These are phyloP conservation scores for Aspergillus sp. DNA, from an alignment of 2,329 filamentous ascomycete genomes.

Conservation along the genomic window DNA sequence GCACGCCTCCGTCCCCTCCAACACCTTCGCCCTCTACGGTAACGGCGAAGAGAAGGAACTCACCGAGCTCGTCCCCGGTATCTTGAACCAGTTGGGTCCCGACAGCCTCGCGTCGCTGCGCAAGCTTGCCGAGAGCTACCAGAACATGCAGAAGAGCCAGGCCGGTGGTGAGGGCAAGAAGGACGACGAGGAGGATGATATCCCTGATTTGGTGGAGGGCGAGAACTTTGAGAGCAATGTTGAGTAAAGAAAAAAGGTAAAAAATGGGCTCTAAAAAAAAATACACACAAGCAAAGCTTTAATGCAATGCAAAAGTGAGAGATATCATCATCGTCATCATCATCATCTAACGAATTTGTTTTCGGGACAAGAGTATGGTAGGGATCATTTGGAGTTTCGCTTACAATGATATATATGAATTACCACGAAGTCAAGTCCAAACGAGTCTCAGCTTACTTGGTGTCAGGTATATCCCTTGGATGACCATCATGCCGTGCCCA, in stretches of 20 bases:
- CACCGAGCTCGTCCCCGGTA: slow-evolving; percentile 96
- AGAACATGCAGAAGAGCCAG: slow-evolving; percentile 94
- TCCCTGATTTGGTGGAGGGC: slow-evolving; percentile 91
- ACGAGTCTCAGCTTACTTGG: background rate
- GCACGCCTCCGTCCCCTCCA: slow-evolving; percentile 91
- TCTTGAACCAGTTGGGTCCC: slow-evolving; percentile 98
- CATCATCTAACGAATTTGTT: no score
- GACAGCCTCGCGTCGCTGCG: slow-evolving; percentile 95
- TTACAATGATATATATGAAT: background rate
- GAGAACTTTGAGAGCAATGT: slow-evolving; percentile 98
- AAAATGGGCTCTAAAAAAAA: background rate
- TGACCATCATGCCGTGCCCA: no score
- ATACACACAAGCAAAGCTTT: background rate
- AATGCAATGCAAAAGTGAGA: background rate
- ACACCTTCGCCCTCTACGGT: slow-evolving; percentile 99
- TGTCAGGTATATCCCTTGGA: no score
- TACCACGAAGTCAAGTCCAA: background rate
- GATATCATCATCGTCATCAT: no score
- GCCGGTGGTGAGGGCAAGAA: slow-evolving; percentile 66
- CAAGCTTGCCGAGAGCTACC: slow-evolving; percentile 98
- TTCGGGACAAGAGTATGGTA: no score
- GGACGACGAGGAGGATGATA: slow-evolving; percentile 74
- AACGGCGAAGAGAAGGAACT: slow-evolving; percentile 99
- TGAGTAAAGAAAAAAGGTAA: slow-evolving; percentile 54
- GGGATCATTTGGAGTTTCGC: background rate